Percentiles rank a stretch among this genome's conserved stretches.
These are phyloP conservation scores for Cetraspora pellucida DNA, from an alignment of 192 early-diverging fungal genomes.

Conservation along the genomic window DNA sequence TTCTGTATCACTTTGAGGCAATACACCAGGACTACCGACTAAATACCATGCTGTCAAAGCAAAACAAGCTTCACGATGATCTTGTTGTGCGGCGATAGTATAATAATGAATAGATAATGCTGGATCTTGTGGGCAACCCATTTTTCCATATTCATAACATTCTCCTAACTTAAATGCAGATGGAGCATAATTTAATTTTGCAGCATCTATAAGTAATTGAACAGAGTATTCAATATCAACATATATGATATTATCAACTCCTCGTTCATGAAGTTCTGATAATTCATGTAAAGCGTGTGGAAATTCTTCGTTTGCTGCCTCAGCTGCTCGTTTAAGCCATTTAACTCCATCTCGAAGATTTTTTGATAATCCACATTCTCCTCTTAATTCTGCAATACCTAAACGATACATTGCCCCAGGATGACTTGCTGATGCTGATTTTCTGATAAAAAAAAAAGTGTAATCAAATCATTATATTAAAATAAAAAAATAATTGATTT, in stretches of 20 bases:
- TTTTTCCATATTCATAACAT: slow-evolving; percentile 66
- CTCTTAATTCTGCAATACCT: slow-evolving; percentile 61
- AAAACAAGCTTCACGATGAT: slow-evolving; percentile 65
- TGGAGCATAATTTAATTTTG: slow-evolving; percentile 65
- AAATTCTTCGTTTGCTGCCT: slow-evolving; percentile 59
- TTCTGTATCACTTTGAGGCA: slow-evolving; percentile 64
- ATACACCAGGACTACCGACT: slow-evolving; percentile 55
- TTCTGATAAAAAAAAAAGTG: slow-evolving; percentile 39
- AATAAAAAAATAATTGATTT: not conserved
- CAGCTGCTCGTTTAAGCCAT: slow-evolving; percentile 62
- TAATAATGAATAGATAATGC: slow-evolving; percentile 61
- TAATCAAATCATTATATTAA: not conserved
- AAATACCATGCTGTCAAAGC: slow-evolving; percentile 69
- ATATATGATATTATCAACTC: slow-evolving; percentile 61
- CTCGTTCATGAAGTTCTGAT: slow-evolving; percentile 58
- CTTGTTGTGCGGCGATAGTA: slow-evolving; percentile 63
- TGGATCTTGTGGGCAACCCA: slow-evolving; percentile 57
- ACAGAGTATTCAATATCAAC: slow-evolving; percentile 65
- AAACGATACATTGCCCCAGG: slow-evolving; percentile 68
- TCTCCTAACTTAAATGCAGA: slow-evolving; percentile 64
- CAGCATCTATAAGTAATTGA: slow-evolving; percentile 62
- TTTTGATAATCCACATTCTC: slow-evolving; percentile 54
- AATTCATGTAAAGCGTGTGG: slow-evolving; percentile 65
- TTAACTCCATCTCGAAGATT: slow-evolving; percentile 63
- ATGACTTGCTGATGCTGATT: slow-evolving; percentile 69